Base-by-base conservation (phyloP, 805 yeast genomes). In the Metschnikowia matae region DNA sequence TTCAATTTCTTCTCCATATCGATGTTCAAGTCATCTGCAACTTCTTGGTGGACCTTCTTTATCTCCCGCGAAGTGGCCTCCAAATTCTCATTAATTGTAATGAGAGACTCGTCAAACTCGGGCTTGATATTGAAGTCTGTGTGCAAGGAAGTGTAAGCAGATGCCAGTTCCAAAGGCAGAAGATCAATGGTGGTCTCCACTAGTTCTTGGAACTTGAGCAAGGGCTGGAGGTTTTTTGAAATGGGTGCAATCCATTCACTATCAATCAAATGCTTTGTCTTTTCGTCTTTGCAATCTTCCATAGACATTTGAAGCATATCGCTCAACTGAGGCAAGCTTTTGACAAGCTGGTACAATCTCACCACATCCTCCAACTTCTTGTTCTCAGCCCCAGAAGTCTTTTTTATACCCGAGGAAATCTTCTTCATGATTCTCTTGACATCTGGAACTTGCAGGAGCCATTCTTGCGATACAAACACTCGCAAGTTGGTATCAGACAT, bases 141-240 rank as follows among this genome's bases (percentile, higher is more conserved):
- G 54, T 65, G 62, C 45, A 70, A 59, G 15, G 64, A 58, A 31
- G 64, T 64, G 50, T 62, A 59, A 2, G 67, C 63, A 6, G 68
- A 62, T n/a, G 62, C 48, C 41, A 84, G 77, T 42, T 87, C 91
- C 51, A 89, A 75, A 2, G 96, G 90, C 18, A 85, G 81, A 43
- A 94, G 73, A 63, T 94, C 99, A 23, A 94, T 84, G 0, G 98
- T 91, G 2, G 96, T 85, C 65, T 94, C 97, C 8, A 94, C 91
- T 63, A 94, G 75, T 62, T 89, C 96, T 64, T 87, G 85, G 38
- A 86, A 79, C 57, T 87, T 89, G 15, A 69, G 63, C 46, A 94
- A 72, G 1, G 86, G 79, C 2, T 64, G 67, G 36, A 77, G 69
- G 47, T 75, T 69, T 26, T 76, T 75, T 14, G 67, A 60, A 17